Percentiles rank a stretch among this genome's conserved stretches.
phyloP scores from a whole-genome alignment of 768 basidiomycete species.

The Lentinula sp. region DNA sequence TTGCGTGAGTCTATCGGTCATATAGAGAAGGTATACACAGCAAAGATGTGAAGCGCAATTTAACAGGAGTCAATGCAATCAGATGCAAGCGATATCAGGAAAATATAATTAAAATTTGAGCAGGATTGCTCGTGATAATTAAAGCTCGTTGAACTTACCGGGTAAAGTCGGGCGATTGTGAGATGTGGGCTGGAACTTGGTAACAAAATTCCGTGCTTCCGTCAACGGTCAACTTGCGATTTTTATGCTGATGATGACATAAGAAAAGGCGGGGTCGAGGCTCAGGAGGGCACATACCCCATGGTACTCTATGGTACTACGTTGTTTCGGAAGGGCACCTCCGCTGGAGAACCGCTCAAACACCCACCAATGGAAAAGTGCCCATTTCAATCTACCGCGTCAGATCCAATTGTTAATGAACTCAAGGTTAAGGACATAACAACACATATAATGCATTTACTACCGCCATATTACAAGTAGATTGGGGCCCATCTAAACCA shows the following conservation, averaged over 20 bases:
- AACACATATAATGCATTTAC: neutral
- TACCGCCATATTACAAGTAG: neutral
- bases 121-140: neutral
- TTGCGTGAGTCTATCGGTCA: conserved; percentile 58
- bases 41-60: neutral
- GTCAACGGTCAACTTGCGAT: neutral
- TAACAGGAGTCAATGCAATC: neutral
- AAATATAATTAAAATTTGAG: neutral
- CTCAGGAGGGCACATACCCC: too few species aligned
- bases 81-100: neutral
- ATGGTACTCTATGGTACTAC: too few species aligned
- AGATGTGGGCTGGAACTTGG: neutral
- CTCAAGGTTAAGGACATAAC: too few species aligned
- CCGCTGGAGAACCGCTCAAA: too few species aligned
- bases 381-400: too few species aligned
- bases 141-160: neutral
- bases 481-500: neutral
- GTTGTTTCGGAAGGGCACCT: too few species aligned
- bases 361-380: too few species aligned
- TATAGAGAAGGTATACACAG: conserved; percentile 15
- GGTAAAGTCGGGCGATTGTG: neutral
- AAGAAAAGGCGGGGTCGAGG: neutral
- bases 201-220: neutral
- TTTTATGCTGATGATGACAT: neutral
- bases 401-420: too few species aligned